Evolutionary conservation across 2,329 filamentous ascomycete genomes (phyloP).

Genomic region (Fusarium napiforme): DNA sequence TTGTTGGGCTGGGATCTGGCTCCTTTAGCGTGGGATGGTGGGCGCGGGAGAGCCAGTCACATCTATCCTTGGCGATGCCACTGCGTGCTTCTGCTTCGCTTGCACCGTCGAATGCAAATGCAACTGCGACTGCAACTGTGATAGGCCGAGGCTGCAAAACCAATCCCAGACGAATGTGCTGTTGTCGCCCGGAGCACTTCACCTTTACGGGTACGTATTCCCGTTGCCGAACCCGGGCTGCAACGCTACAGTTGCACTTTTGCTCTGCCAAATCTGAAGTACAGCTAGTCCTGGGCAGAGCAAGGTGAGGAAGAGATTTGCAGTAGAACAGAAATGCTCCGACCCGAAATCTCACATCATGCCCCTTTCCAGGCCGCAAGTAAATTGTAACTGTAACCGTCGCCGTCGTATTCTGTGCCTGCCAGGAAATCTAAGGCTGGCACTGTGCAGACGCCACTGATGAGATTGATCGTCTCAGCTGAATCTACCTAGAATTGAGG

Average conservation of each 20-base stretch:
- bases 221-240: slow-evolving; percentile 29
- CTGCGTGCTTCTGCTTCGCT: slow-evolving; percentile 17
- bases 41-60: slow-evolving; percentile 25
- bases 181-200: slow-evolving; percentile 29
- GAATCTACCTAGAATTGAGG: background rate
- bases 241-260: slow-evolving; percentile 27
- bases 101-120: slow-evolving; percentile 7
- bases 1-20: slow-evolving; percentile 17
- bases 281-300: background rate
- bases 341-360: slow-evolving; percentile 17
- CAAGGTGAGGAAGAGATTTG: background rate
- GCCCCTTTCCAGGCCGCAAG: slow-evolving; percentile 1
- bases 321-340: background rate
- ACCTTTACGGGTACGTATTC: slow-evolving; percentile 32
- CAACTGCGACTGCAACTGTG: slow-evolving; percentile 5
- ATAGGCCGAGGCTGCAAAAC: slow-evolving; percentile 22
- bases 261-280: background rate
- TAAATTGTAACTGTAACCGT: background rate
- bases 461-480: slow-evolving; percentile 7
- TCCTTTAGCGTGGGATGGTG: slow-evolving; percentile 21
- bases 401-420: slow-evolving; percentile 8
- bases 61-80: slow-evolving; percentile 28
- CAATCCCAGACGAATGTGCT: slow-evolving; percentile 16
- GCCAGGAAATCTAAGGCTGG: background rate
- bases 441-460: slow-evolving; percentile 16